These are phyloP conservation scores for Triticum monococcum DNA, from an alignment of 176 grass and related monocot species.

Conservation along the genomic window DNA sequence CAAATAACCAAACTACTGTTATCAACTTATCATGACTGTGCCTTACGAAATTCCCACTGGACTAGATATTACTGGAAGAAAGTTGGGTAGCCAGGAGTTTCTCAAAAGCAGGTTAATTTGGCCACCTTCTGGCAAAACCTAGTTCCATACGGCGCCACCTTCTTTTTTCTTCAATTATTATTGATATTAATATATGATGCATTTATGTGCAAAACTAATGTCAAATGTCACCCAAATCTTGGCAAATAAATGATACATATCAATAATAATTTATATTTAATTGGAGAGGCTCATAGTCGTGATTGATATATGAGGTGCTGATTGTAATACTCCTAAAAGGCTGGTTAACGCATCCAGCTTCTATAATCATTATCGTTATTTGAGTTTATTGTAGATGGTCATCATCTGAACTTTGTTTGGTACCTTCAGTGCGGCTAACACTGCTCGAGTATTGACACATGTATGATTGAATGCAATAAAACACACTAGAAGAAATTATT, in stretches of 20 bases:
- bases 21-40: not conserved
- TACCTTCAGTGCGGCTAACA: conserved; percentile 18
- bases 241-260: not conserved
- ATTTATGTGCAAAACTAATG: conserved; percentile 3
- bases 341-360: not conserved
- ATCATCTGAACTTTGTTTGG: conserved; percentile 10
- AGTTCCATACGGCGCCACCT: not conserved
- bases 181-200: not conserved
- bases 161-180: not conserved
- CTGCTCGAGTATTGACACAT: not conserved
- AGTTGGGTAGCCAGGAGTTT: not conserved
- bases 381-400: not conserved
- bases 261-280: not conserved
- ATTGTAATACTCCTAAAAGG: conserved; percentile 7
- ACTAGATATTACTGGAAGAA: conserved; percentile 2
- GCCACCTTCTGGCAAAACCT: not conserved
- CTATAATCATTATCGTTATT: conserved; percentile 18
- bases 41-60: not conserved
- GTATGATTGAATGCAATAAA: conserved; percentile 1
- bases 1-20: not conserved
- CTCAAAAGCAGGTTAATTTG: conserved; percentile 6
- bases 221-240: not conserved
- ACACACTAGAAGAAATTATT: conserved; percentile 13
- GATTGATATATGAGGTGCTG: not conserved
- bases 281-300: not conserved